These are phyloP conservation scores for Thalassiosira ordinaria DNA, from an alignment of 352 stramenopile species.

Conservation along the genomic window DNA sequence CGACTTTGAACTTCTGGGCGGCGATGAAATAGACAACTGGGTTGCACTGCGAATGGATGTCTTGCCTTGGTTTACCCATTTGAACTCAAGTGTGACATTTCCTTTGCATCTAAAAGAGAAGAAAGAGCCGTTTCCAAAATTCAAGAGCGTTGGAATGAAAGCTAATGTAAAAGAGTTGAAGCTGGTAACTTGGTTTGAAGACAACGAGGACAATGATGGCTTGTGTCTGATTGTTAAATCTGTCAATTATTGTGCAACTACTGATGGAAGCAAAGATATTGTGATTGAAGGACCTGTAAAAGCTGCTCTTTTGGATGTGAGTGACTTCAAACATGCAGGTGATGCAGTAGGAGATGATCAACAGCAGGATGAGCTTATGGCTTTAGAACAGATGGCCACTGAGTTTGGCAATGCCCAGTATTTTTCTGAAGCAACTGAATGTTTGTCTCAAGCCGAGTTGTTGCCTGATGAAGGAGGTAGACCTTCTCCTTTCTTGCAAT, in stretches of 20 bases:
- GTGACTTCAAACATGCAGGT: constrained; percentile 42
- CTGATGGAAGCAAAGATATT: constrained; percentile 49
- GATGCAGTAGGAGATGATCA: constrained; percentile 7
- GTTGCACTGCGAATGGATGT: constrained; percentile 65
- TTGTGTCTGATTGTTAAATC: constrained; percentile 53
- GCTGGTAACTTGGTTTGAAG: constrained; percentile 58
- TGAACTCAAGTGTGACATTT: constrained; percentile 42
- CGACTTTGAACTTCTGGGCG: constrained; percentile 44
- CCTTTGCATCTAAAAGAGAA: constrained; percentile 26
- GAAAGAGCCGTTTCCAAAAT: constrained; percentile 39
- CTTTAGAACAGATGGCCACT: constrained; percentile 29
- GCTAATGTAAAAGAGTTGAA: constrained; percentile 33
- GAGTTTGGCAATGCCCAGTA: constrained; percentile 25
- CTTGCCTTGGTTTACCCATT: constrained; percentile 70
- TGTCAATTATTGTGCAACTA: constrained; percentile 42
- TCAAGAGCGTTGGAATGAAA: constrained; percentile 48
- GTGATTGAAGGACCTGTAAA: constrained; percentile 56
- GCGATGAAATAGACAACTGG: constrained; percentile 52
- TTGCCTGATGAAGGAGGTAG: constrained; percentile 5
- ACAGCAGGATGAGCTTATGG: constrained; percentile 29
- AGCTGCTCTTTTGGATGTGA: constrained; percentile 58
- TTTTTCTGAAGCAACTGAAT: constrained; percentile 21
- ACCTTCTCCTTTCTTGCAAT: constrained; percentile 11
- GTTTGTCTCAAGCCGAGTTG: constrained; percentile 9
- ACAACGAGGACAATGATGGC: constrained; percentile 26